Base-by-base conservation (phyloP, 2,329 filamentous ascomycete species). In the Ceratocystis harringtonii region DNA sequence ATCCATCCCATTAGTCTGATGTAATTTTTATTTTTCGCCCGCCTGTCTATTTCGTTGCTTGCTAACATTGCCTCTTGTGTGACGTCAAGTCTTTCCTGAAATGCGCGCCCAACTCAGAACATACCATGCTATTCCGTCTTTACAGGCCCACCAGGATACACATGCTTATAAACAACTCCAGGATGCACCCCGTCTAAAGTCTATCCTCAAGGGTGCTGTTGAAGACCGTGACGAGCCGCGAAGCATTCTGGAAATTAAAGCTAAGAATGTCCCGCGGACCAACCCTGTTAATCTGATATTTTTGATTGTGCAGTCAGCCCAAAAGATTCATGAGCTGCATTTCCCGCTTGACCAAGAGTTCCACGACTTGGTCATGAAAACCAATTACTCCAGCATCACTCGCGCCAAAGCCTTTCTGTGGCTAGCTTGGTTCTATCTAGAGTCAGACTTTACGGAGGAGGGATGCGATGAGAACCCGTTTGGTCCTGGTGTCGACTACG, bases 361-460 rank as follows among this genome's bases (percentile, higher is more conserved):
- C 74, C 95, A 96, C 74, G 94, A 99, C 71, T 82, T 99, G 17
- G 87, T 99, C 71, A 97, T 97, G 92, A 87, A 90, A 72, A 86
- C 87, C 1, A 87, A 89, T 28, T 82, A 90, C 68, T 90, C 86
- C 66, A 97, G 92, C 75, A 77, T 80, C 70, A 95, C 90, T 68
- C 84, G 94, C 68, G 92, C 94, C 0, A 85, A 79, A 57, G 92
- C 92, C 0, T 99, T 99, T 70, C 77, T 99, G 22, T 99, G 94
- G 94, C 79, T 99, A 69, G 95, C 99, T 85, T 99, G 94, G 94
- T 96, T 94, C 79, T 97, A 99, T 72, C 81, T 99, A 19, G 94
- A 99, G 74, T 96, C 92, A 32, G 90, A 96, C 73, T 97, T 96
- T 70, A 89, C 89, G 0, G 85, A 88, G 70, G 89, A 96, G 71